Percentiles rank a stretch among this genome's conserved stretches.
phyloP scores from a whole-genome alignment of 2,329 filamentous ascomycete genomes.

The Diaporthe eres region DNA sequence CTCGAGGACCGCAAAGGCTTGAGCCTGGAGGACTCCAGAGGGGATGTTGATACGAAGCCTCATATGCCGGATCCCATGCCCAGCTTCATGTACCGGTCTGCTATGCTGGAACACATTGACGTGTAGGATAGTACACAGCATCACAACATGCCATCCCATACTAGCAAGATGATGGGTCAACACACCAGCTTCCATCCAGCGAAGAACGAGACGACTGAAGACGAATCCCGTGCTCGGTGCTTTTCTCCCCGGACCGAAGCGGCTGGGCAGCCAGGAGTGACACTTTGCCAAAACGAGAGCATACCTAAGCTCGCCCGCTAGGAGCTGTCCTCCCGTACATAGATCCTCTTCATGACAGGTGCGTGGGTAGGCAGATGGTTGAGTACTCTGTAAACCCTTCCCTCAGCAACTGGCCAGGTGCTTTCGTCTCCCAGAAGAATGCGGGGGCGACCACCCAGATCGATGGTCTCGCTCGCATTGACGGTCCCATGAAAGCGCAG shows the following conservation, averaged over 20 bases:
- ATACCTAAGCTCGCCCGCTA: background rate
- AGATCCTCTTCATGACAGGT: background rate
- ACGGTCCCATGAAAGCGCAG: background rate
- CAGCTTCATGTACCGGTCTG: too few relatives aligned
- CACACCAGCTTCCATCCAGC: background rate
- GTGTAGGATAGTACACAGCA: background rate
- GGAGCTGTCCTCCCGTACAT: background rate
- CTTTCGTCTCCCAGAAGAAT: background rate
- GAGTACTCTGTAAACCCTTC: background rate
- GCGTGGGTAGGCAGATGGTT: background rate
- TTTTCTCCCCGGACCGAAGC: background rate
- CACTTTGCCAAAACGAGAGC: background rate
- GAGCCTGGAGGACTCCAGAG: conserved; percentile 77
- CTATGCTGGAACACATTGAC: too few relatives aligned
- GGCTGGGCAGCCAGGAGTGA: background rate
- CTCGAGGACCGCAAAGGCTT: conserved; percentile 79
- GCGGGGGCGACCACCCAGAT: background rate
- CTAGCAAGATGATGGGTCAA: background rate
- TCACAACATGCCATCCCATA: background rate
- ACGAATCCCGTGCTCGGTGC: background rate
- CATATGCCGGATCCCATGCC: too few relatives aligned
- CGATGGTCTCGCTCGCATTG: background rate
- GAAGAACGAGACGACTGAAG: background rate
- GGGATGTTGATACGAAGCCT: too few relatives aligned
- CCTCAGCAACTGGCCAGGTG: background rate